These are phyloP conservation scores for Phyllostachys edulis DNA, from an alignment of 176 grass and related monocot genomes.

Conservation along the genomic window DNA sequence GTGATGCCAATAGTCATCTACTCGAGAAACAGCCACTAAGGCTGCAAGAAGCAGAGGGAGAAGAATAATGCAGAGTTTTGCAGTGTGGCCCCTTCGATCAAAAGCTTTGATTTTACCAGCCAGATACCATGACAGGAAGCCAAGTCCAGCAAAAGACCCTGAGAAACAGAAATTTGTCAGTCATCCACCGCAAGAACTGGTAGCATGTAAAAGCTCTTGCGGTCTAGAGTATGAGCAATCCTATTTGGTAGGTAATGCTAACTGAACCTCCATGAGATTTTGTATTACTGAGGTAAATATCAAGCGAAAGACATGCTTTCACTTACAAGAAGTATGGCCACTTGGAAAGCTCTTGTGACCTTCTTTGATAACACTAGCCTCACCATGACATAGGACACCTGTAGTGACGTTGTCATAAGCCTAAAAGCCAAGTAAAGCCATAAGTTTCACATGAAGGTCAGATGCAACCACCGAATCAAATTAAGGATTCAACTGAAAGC, in stretches of 20 bases:
- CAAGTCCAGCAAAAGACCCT: slow-evolving; percentile 85
- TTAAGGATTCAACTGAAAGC: background rate
- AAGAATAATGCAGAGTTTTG: slow-evolving; percentile 66
- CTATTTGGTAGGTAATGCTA: background rate
- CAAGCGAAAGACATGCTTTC: slow-evolving; percentile 4
- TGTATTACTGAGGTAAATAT: slow-evolving; percentile 5
- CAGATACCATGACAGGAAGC: slow-evolving; percentile 73
- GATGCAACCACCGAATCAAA: background rate
- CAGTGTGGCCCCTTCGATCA: slow-evolving; percentile 57
- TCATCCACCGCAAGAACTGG: background rate
- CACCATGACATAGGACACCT: slow-evolving; percentile 65
- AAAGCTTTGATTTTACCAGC: slow-evolving; percentile 76
- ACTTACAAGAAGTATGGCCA: background rate
- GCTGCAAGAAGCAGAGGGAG: slow-evolving; percentile 64
- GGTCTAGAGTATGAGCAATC: background rate
- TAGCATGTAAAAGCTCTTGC: slow-evolving; percentile 2
- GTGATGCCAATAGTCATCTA: slow-evolving; percentile 82
- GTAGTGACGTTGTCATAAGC: slow-evolving; percentile 55
- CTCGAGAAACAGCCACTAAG: slow-evolving; percentile 65
- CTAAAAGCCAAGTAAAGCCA: slow-evolving; percentile 25
- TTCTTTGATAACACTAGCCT: slow-evolving; percentile 70
- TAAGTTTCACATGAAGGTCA: background rate
- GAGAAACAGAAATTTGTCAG: slow-evolving; percentile 32
- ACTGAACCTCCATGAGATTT: slow-evolving; percentile 3
- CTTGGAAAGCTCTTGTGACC: slow-evolving; percentile 87